Evolutionary conservation across 306 rosid species (phyloP), one percentile per base, ranked within the genome.

Genomic region (Cicer chorassanicum): DNA sequence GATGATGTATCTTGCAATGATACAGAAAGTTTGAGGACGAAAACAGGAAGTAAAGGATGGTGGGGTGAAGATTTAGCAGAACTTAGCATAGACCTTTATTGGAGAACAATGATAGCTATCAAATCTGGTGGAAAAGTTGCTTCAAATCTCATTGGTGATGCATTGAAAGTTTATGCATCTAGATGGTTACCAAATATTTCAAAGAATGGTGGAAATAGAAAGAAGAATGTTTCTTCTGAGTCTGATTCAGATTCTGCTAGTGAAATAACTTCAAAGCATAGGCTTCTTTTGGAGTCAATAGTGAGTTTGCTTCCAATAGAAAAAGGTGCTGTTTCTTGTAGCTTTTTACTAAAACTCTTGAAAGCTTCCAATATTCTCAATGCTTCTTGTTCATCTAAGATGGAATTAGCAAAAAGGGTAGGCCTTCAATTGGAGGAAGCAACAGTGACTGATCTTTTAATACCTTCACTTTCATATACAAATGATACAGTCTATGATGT

Each of bases 51-150:
- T 74, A 87, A 78, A 46, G 99, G 98, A 8, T 95, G 99, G 98
- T 95, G 99, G 99, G 99, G 90, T 72, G 97, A 92, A 77, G 99
- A 95, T 72, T 75, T 95, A 38, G 97, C 99, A 54, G 99, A 95
- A 80, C 68, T 95, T 75, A 88, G 96, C 78, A 87, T 95, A 77
- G 99, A 92, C 81, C 91, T 95, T 8, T 95, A 87, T 46, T 95
- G 98, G 99, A 90, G 99, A 76, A 87, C 91, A 69, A 89, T 92
- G 96, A 86, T 95, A 53, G 93, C 91, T 6, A 85, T 92, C 62
- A 95, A 95, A 82, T 94, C 99, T 45, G 89, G 90, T 62, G 88
- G 87, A 12, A 92, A 83, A 70, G 75, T 90, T 19, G 87, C 96
- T 9, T 80, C 92, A 51, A 80, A 75, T 81, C 88, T 95, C 74